Evolutionary conservation across 2,329 filamentous ascomycete species (phyloP).

Genomic region (Venturia carpophila): DNA sequence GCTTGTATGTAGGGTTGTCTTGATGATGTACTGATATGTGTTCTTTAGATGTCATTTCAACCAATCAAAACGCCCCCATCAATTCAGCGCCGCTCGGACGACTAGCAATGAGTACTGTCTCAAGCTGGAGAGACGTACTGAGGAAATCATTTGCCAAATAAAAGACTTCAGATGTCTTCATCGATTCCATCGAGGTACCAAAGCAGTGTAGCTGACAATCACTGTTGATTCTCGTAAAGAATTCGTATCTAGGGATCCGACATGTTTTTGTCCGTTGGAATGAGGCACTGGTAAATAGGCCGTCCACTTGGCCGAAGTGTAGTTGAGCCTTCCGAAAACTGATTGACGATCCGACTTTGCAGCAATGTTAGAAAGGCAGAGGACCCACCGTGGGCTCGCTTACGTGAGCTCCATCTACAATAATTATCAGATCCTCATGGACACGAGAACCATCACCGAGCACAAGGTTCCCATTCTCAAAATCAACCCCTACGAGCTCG

Average conservation of each 20-base stretch:
- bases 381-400: background rate
- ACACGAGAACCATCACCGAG: background rate
- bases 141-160: no score
- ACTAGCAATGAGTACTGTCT: no score
- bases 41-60: no score
- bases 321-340: background rate
- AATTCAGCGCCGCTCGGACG: no score
- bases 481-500: background rate
- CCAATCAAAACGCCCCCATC: no score
- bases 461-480: background rate
- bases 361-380: background rate
- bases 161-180: no score
- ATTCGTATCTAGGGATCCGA: background rate
- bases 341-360: background rate
- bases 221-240: background rate
- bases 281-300: constrained; percentile 7
- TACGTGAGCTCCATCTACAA: constrained; percentile 11
- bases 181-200: no score
- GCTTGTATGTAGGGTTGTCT: no score
- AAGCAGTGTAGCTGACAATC: no score
- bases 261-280: background rate
- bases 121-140: no score
- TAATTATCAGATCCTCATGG: constrained; percentile 7
- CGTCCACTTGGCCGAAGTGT: background rate
- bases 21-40: no score